A percentile compares a stretch with the other conserved stretches of the same genome.
Conservation (phyloP, 108 stramenopile species). For the Fragilaria radians region DNA sequence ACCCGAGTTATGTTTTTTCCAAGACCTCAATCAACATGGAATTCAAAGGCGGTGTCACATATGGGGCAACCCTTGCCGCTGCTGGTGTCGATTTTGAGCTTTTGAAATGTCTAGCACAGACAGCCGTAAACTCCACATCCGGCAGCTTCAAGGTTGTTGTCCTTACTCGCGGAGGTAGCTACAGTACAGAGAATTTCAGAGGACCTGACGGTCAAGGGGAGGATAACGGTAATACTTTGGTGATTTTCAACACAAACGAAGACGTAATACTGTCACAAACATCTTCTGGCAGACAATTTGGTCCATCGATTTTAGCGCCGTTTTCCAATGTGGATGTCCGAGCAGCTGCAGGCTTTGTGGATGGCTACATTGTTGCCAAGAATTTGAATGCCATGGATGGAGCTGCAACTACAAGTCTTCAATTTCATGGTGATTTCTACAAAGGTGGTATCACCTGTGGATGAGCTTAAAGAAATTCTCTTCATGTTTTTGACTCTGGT, state of each 20-base stretch:
- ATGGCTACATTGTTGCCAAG: constrained; percentile 13
- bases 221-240: neutral
- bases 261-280: constrained; percentile 1
- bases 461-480: too few relatives aligned
- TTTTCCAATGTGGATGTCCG: constrained; percentile 13
- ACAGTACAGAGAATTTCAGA: neutral
- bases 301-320: constrained; percentile 16
- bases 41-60: neutral
- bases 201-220: neutral
- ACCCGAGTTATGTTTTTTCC: neutral
- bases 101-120: neutral
- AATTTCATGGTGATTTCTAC: neutral
- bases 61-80: neutral
- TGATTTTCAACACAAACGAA: constrained; percentile 11
- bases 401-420: neutral
- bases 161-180: neutral
- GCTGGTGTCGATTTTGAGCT: neutral
- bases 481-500: too few relatives aligned
- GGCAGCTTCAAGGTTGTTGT: neutral
- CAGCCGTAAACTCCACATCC: neutral
- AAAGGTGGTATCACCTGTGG: neutral
- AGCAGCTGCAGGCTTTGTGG: constrained; percentile 4
- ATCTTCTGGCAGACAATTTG: constrained; percentile 8
- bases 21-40: neutral
- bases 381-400: too few relatives aligned